Evolutionary conservation across 768 basidiomycete species (phyloP).

Genomic region (Naganishia randhawae): DNA sequence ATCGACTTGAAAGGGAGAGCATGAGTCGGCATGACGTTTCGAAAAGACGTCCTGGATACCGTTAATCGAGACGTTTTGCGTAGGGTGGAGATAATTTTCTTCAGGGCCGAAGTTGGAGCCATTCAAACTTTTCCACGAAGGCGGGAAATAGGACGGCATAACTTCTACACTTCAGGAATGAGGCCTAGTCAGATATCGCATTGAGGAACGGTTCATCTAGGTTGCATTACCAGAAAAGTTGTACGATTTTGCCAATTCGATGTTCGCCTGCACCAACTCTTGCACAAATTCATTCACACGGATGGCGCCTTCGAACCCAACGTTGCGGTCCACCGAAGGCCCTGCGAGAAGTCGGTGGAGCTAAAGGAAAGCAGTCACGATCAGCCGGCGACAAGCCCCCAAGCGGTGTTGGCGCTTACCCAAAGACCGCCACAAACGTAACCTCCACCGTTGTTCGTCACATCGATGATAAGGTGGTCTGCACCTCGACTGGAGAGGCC

Average conservation of each 20-base stretch:
- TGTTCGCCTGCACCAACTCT: slow-evolving; percentile 60
- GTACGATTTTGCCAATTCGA: slow-evolving; percentile 38
- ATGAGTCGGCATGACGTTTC: slow-evolving; percentile 2
- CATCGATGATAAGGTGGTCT: slow-evolving; percentile 58
- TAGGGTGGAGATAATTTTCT: slow-evolving; percentile 5
- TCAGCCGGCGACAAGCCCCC: too few species aligned
- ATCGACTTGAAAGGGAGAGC: slow-evolving; percentile 12
- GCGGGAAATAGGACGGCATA: not conserved
- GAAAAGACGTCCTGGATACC: slow-evolving; percentile 9
- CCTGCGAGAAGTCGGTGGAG: slow-evolving; percentile 61
- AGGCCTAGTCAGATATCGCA: too few species aligned
- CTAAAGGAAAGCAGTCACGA: slow-evolving; percentile 38
- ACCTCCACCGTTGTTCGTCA: slow-evolving; percentile 66
- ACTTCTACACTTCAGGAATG: slow-evolving; percentile 49
- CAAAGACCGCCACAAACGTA: slow-evolving; percentile 55
- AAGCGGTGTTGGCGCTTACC: not conserved
- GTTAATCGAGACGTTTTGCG: slow-evolving; percentile 4
- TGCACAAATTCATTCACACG: slow-evolving; percentile 62
- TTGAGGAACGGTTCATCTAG: slow-evolving; percentile 53
- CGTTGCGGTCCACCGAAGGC: slow-evolving; percentile 27
- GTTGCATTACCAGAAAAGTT: not conserved
- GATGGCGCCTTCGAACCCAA: slow-evolving; percentile 58
- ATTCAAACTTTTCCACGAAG: not conserved
- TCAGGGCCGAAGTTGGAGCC: not conserved
- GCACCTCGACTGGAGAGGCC: slow-evolving; percentile 57